Percentiles rank a stretch among this genome's conserved stretches.
Conservation (phyloP, 2,329 filamentous ascomycete species). For the Epichloe gansuensis region DNA sequence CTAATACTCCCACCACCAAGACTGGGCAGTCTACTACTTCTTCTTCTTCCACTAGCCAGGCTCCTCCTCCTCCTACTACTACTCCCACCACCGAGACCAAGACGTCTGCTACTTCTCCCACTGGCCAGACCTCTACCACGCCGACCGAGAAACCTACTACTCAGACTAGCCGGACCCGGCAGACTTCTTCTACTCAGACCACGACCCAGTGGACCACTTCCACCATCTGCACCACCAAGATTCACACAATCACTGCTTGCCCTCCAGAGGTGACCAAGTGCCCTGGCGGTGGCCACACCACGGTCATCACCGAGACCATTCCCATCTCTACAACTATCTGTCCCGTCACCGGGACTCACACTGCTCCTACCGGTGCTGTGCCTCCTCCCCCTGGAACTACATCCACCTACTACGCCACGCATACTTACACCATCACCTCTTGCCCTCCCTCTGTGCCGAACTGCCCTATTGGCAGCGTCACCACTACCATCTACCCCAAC, state of each 20-base stretch:
- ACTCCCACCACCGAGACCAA: constrained; percentile 6
- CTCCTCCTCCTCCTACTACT: no score
- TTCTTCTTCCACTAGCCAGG: no score
- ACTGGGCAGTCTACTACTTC: background rate
- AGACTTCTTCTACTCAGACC: constrained; percentile 1
- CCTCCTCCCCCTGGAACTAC: background rate
- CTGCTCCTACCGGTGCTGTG: background rate
- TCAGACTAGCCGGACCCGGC: background rate
- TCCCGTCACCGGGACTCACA: constrained; percentile 20
- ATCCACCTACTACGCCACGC: constrained; percentile 18
- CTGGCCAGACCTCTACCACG: no score
- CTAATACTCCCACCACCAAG: constrained; percentile 4
- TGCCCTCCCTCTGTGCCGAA: constrained; percentile 17
- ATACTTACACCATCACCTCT: constrained; percentile 20
- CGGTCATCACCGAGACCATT: constrained; percentile 17
- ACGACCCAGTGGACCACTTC: constrained; percentile 16
- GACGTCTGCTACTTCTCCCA: no score
- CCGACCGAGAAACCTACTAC: no score
- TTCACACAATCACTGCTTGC: constrained; percentile 18
- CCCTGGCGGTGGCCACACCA: constrained; percentile 15
- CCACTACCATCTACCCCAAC: constrained; percentile 16
- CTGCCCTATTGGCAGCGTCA: constrained; percentile 20
- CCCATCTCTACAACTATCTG: constrained; percentile 28
- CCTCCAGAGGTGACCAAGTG: constrained; percentile 18
- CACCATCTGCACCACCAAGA: constrained; percentile 18